phyloP scores from a whole-genome alignment of 202 grass and related monocot species.

The Carex arenaria region DNA sequence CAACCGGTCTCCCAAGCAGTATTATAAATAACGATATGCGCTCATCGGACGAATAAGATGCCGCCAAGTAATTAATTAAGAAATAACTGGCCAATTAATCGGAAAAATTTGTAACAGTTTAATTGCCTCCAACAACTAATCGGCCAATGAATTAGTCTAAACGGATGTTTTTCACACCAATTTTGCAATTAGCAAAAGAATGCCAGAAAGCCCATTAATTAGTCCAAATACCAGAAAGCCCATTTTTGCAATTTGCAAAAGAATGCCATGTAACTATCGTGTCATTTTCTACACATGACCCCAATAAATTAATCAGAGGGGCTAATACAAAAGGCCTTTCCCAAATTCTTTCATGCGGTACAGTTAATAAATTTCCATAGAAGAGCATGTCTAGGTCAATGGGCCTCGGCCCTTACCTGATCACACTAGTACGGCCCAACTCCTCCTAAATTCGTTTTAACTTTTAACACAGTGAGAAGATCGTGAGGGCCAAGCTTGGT shows the following conservation, averaged over 20 bases:
- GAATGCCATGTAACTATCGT: slow-evolving; percentile 65
- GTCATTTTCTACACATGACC: slow-evolving; percentile 34
- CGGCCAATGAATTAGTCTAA: too few relatives aligned
- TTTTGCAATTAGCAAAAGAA: slow-evolving; percentile 45
- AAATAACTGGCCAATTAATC: too few relatives aligned
- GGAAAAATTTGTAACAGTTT: too few relatives aligned
- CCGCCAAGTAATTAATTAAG: too few relatives aligned
- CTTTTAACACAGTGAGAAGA: slow-evolving; percentile 57
- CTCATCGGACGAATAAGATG: too few relatives aligned
- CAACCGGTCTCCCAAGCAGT: slow-evolving; percentile 31
- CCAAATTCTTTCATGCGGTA: slow-evolving; percentile 81
- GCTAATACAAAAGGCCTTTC: slow-evolving; percentile 85
- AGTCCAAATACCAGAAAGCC: slow-evolving; percentile 76
- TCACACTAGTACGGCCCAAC: slow-evolving; percentile 51
- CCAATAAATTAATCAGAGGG: slow-evolving; percentile 76
- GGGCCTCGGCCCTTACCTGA: slow-evolving; percentile 75
- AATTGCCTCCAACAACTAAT: too few relatives aligned
- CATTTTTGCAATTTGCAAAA: slow-evolving; percentile 43
- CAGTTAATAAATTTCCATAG: slow-evolving; percentile 52
- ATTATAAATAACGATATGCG: too few relatives aligned
- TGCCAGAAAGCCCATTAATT: too few relatives aligned
- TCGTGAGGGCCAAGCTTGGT: slow-evolving; percentile 69
- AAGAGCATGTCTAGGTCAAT: slow-evolving; percentile 96
- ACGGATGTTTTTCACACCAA: neutral
- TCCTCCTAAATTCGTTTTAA: slow-evolving; percentile 79